Conservation (phyloP, 2,329 filamentous ascomycete species). For the Dactylella cylindrospora region DNA sequence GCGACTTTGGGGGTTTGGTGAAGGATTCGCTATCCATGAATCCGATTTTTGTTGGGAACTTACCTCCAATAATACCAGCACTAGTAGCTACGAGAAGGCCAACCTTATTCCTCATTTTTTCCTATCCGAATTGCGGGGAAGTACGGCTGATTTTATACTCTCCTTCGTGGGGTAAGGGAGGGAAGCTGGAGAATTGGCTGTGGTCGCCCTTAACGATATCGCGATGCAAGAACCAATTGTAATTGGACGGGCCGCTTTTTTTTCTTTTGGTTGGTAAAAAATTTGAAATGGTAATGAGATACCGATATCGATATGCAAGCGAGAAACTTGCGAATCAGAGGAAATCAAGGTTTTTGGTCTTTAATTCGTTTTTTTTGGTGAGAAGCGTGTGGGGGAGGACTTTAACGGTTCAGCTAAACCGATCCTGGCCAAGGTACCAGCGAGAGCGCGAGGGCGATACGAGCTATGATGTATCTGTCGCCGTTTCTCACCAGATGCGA, state of each 20-base stretch:
- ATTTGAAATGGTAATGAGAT: conserved; percentile 7
- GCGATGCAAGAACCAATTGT: too few relatives aligned
- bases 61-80: conserved; percentile 38
- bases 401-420: not conserved
- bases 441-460: too few relatives aligned
- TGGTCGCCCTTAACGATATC: not conserved
- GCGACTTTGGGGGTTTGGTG: too few relatives aligned
- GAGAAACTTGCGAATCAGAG: conserved; percentile 5
- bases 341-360: conserved; percentile 33
- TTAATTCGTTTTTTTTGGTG: conserved; percentile 12
- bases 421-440: too few relatives aligned
- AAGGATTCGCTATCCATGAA: too few relatives aligned
- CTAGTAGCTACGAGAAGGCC: conserved; percentile 28
- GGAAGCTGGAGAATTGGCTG: too few relatives aligned
- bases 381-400: not conserved
- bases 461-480: conserved; percentile 14
- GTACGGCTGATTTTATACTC: conserved; percentile 19
- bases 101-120: conserved; percentile 24
- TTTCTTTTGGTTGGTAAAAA: conserved; percentile 10
- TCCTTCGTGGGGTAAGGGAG: conserved; percentile 14
- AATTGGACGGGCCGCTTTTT: conserved; percentile 1
- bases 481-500: too few relatives aligned
- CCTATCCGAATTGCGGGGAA: conserved; percentile 17
- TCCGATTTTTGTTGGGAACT: too few relatives aligned
- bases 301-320: conserved; percentile 24